Evolutionary conservation across 495 filamentous ascomycete genomes (phyloP).

Genomic region (Hypoxylon fuscum): DNA sequence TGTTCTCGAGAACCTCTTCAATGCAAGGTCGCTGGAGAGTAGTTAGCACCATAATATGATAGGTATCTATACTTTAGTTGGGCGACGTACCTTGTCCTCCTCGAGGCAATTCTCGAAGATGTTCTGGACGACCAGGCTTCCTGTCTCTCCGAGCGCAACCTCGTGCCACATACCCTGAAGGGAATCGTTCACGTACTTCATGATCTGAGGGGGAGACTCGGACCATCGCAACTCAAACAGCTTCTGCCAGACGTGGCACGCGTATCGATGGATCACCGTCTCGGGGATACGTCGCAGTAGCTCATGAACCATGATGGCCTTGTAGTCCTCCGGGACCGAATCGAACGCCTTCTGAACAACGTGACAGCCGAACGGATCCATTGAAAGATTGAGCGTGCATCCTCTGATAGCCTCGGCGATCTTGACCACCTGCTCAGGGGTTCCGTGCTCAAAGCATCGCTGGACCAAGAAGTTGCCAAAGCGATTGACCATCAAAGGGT

Average conservation of each 20-base stretch:
- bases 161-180: slow-evolving; percentile 98
- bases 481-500: slow-evolving; percentile 95
- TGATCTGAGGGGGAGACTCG: slow-evolving; percentile 94
- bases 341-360: slow-evolving; percentile 99
- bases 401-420: slow-evolving; percentile 96
- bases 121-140: slow-evolving; percentile 97
- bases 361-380: slow-evolving; percentile 98
- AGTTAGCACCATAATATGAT: slow-evolving; percentile 47
- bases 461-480: slow-evolving; percentile 99
- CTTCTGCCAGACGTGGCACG: slow-evolving; percentile 99
- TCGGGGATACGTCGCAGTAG: slow-evolving; percentile 94
- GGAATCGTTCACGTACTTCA: slow-evolving; percentile 97
- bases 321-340: slow-evolving; percentile 95
- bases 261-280: slow-evolving; percentile 97
- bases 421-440: slow-evolving; percentile 90
- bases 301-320: slow-evolving; percentile 97
- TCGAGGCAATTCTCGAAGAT: slow-evolving; percentile 99
- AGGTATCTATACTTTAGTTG: neutral
- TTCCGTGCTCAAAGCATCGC: slow-evolving; percentile 98
- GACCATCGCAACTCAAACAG: slow-evolving; percentile 98
- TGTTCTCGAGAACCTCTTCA: slow-evolving; percentile 91
- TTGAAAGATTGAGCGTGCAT: slow-evolving; percentile 91
- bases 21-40: slow-evolving; percentile 84
- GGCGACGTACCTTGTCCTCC: slow-evolving; percentile 85
- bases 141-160: slow-evolving; percentile 94